Percentiles rank a stretch among this genome's conserved stretches.
Conservation (phyloP, 2,329 filamentous ascomycete genomes). For the Aspergillus fumigatus region DNA sequence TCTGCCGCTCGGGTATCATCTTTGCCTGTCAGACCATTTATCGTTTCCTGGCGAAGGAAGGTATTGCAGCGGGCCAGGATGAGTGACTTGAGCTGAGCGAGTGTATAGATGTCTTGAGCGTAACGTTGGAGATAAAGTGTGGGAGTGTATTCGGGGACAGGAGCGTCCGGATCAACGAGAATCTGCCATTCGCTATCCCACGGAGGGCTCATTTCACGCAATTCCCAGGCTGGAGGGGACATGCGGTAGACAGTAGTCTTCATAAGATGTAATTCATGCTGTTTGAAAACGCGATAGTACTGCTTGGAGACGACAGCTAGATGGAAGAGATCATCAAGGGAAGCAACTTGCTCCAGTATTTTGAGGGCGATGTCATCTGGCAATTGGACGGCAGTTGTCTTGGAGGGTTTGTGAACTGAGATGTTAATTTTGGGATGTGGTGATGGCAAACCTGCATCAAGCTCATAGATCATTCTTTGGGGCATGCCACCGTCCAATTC, state of each 20-base stretch:
- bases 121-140: constrained; percentile 49
- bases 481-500: constrained; percentile 18
- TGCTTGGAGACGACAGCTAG: constrained; percentile 51
- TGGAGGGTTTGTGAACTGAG: constrained; percentile 15
- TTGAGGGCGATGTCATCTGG: constrained; percentile 49
- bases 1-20: constrained; percentile 45
- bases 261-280: constrained; percentile 52
- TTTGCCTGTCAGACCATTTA: constrained; percentile 48
- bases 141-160: constrained; percentile 51
- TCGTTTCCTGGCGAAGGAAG: constrained; percentile 54
- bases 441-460: constrained; percentile 25
- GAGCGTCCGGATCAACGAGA: constrained; percentile 42
- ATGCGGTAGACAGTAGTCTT: constrained; percentile 48
- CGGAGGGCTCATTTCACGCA: constrained; percentile 54
- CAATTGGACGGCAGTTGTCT: constrained; percentile 37
- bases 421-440: constrained; percentile 4
- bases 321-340: constrained; percentile 52
- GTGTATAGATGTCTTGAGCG: constrained; percentile 49
- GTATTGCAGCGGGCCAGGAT: constrained; percentile 54
- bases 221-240: constrained; percentile 57
- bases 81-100: constrained; percentile 52
- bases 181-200: constrained; percentile 40
- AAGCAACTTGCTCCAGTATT: constrained; percentile 48
- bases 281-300: constrained; percentile 56
- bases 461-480: constrained; percentile 29